Evolutionary conservation across 345 rosid genomes (phyloP).

Genomic region (Adansonia digitata): DNA sequence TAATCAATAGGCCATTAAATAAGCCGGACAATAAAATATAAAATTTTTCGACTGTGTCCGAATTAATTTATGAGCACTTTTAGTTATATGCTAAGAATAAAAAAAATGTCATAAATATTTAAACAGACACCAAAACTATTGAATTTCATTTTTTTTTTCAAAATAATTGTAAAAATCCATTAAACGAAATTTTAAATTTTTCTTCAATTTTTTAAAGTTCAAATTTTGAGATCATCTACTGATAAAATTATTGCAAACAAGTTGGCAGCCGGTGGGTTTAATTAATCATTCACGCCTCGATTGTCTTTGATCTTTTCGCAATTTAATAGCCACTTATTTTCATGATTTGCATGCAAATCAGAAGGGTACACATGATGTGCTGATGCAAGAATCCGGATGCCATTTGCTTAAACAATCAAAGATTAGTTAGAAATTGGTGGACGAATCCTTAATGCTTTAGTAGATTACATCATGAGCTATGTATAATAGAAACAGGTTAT

Average conservation of each 20-base stretch:
- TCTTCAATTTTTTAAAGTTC: no score
- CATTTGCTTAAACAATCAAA: conserved; percentile 1
- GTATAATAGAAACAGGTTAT: neutral
- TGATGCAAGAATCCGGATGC: neutral
- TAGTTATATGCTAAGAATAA: no score
- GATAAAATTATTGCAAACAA: neutral
- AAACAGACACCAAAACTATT: no score
- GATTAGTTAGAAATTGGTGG: conserved; percentile 13
- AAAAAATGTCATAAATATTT: no score
- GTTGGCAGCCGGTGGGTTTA: conserved; percentile 13
- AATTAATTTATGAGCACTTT: no score
- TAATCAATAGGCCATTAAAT: no score
- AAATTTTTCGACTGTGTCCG: no score
- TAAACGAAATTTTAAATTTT: no score
- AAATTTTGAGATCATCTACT: neutral
- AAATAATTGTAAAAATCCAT: no score
- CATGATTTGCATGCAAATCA: conserved; percentile 4
- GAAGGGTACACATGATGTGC: neutral
- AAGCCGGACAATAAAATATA: no score
- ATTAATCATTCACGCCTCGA: neutral
- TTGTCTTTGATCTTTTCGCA: neutral
- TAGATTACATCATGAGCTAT: neutral
- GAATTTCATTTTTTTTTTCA: no score
- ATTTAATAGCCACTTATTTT: neutral
- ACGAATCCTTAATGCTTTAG: neutral